These are phyloP conservation scores for Neurospora sublineolata DNA, from an alignment of 495 filamentous ascomycete genomes.

Conservation along the genomic window DNA sequence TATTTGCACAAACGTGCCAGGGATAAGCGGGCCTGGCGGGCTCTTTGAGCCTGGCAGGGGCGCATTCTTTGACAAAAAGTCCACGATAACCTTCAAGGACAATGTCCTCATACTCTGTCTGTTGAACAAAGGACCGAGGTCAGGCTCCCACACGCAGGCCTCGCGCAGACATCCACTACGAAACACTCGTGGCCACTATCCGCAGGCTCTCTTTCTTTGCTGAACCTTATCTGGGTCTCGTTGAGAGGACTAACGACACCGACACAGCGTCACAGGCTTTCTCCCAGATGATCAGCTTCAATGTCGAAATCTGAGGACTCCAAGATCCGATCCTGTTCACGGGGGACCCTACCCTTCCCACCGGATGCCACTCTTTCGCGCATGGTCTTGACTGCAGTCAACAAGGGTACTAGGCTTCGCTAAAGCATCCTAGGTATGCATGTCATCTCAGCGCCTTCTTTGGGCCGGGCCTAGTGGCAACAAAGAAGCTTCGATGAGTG, in stretches of 20 bases:
- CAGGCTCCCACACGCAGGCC: background rate
- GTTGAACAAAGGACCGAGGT: background rate
- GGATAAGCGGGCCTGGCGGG: slow-evolving; percentile 12
- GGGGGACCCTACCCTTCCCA: slow-evolving; percentile 17
- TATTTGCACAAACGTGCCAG: slow-evolving; percentile 10
- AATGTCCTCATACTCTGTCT: slow-evolving; percentile 7
- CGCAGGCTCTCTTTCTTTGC: background rate
- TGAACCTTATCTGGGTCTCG: background rate
- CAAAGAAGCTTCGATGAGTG: slow-evolving; percentile 10
- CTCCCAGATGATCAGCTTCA: slow-evolving; percentile 21
- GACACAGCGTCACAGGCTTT: background rate
- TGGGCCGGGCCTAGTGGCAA: slow-evolving; percentile 2
- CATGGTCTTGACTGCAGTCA: slow-evolving; percentile 18
- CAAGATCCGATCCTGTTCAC: slow-evolving; percentile 25
- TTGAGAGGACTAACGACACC: background rate
- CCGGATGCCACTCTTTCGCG: slow-evolving; percentile 24
- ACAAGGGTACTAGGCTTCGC: slow-evolving; percentile 12
- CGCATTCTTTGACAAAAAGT: slow-evolving; percentile 11
- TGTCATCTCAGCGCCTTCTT: slow-evolving; percentile 2
- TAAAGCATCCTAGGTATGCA: background rate
- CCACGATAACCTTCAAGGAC: slow-evolving; percentile 1
- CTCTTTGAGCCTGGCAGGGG: slow-evolving; percentile 9
- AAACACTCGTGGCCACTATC: background rate
- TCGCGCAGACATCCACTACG: background rate
- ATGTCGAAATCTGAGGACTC: slow-evolving; percentile 17